These are phyloP conservation scores for Neopestalotiopsis clavispora DNA, from an alignment of 2,329 filamentous ascomycete genomes.

Conservation along the genomic window DNA sequence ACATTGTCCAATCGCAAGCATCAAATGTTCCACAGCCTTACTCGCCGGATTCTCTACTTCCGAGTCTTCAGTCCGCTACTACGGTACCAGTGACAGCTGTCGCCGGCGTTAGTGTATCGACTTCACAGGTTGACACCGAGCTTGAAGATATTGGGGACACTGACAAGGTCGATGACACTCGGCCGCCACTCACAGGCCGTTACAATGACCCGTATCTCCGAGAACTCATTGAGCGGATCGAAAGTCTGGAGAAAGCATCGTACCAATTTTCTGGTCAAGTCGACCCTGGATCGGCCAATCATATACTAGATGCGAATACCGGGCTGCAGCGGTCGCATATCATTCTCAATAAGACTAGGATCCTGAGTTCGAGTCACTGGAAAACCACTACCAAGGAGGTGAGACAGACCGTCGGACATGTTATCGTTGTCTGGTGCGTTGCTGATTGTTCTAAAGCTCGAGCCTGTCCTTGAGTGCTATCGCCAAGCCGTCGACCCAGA, in stretches of 20 bases:
- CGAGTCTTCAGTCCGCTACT: too few species aligned
- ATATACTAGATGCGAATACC: constrained; percentile 30
- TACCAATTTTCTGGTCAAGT: neutral
- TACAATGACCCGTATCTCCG: neutral
- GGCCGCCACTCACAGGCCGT: neutral
- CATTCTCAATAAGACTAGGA: constrained; percentile 39
- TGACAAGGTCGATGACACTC: neutral
- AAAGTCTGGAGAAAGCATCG: neutral
- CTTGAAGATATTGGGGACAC: neutral
- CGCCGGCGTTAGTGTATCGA: neutral
- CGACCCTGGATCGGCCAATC: constrained; percentile 17
- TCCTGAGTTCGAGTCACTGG: constrained; percentile 38
- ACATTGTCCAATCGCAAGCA: neutral
- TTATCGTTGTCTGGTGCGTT: neutral
- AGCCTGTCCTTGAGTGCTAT: constrained; percentile 34
- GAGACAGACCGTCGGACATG: neutral
- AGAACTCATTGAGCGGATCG: neutral
- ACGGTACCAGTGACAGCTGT: neutral
- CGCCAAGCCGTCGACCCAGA: constrained; percentile 25
- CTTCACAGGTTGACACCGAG: neutral
- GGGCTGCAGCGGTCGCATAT: constrained; percentile 32
- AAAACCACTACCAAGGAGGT: constrained; percentile 29
- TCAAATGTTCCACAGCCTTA: neutral
- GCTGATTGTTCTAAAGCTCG: constrained; percentile 30
- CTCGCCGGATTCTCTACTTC: neutral